Conservation (phyloP, 805 yeast species). For the Starmerella riodocensis region DNA sequence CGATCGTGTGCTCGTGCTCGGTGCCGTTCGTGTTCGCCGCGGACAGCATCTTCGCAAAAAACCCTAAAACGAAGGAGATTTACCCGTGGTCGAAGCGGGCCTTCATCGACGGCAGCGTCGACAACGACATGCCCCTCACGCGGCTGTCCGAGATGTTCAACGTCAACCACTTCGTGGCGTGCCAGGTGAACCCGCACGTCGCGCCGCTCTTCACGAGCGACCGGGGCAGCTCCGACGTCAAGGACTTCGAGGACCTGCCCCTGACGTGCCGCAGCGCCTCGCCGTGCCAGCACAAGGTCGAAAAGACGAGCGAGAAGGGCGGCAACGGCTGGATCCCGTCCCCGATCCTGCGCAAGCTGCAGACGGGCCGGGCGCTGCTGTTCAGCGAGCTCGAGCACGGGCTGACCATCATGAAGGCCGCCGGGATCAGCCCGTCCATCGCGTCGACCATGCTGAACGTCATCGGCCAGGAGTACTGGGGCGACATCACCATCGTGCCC, state of each 20-base stretch:
- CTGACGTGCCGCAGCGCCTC: background rate
- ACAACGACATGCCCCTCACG: slow-evolving; percentile 82
- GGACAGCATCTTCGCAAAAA: slow-evolving; percentile 71
- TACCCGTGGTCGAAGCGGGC: slow-evolving; percentile 74
- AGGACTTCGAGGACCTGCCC: background rate
- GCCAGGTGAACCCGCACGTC: slow-evolving; percentile 95
- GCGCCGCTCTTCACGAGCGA: slow-evolving; percentile 50
- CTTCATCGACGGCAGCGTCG: slow-evolving; percentile 92
- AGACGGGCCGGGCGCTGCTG: slow-evolving; percentile 27
- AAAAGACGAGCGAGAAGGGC: slow-evolving; percentile 5
- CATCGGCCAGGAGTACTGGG: slow-evolving; percentile 75
- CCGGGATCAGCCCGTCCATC: slow-evolving; percentile 62
- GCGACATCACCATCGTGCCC: slow-evolving; percentile 87
- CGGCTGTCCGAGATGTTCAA: slow-evolving; percentile 92
- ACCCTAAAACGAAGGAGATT: slow-evolving; percentile 53
- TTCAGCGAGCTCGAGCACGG: slow-evolving; percentile 67
- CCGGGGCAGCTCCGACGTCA: background rate
- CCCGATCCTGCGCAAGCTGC: background rate
- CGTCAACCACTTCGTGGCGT: slow-evolving; percentile 92
- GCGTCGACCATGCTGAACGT: slow-evolving; percentile 64
- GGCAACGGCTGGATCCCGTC: slow-evolving; percentile 19
- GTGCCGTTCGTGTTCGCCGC: slow-evolving; percentile 86
- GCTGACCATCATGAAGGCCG: slow-evolving; percentile 55
- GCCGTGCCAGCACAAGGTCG: background rate
- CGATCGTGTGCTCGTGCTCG: slow-evolving; percentile 85